phyloP scores from a whole-genome alignment of 2,329 filamentous ascomycete species.

The Moelleriella libera region DNA sequence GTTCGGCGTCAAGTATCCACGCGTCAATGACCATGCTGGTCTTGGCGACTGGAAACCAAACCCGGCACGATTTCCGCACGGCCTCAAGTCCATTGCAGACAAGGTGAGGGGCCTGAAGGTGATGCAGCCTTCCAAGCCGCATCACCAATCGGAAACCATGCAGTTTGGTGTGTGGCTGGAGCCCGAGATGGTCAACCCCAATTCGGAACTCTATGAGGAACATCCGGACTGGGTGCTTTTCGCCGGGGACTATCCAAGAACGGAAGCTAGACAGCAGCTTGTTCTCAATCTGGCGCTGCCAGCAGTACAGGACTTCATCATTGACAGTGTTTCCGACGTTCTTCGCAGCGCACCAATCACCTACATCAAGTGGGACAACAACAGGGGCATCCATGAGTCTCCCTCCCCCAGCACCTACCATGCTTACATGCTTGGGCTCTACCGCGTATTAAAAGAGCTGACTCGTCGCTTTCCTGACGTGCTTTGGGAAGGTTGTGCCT shows the following conservation, averaged over 20 bases:
- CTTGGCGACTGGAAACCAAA: constrained; percentile 52
- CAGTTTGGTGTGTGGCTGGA: constrained; percentile 54
- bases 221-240: constrained; percentile 53
- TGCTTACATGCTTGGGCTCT: constrained; percentile 48
- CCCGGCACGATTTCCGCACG: constrained; percentile 41
- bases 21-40: constrained; percentile 39
- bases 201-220: constrained; percentile 43
- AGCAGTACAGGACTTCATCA: constrained; percentile 50
- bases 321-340: constrained; percentile 36
- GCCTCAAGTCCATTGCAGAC: constrained; percentile 34
- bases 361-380: constrained; percentile 59
- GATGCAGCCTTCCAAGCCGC: constrained; percentile 18
- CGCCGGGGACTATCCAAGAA: constrained; percentile 39
- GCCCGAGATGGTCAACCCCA: constrained; percentile 53
- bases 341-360: constrained; percentile 37
- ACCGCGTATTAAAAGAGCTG: constrained; percentile 44
- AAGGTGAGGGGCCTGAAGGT: constrained; percentile 34
- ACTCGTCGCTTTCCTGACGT: constrained; percentile 46
- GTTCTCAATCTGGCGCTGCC: constrained; percentile 46
- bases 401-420: constrained; percentile 38
- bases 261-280: constrained; percentile 40
- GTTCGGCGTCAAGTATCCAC: constrained; percentile 47
- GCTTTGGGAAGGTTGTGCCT: constrained; percentile 52
- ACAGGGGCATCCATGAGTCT: constrained; percentile 48
- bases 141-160: constrained; percentile 19